Conservation (phyloP, 768 basidiomycete species). For the Guyanaporus albipodus region DNA sequence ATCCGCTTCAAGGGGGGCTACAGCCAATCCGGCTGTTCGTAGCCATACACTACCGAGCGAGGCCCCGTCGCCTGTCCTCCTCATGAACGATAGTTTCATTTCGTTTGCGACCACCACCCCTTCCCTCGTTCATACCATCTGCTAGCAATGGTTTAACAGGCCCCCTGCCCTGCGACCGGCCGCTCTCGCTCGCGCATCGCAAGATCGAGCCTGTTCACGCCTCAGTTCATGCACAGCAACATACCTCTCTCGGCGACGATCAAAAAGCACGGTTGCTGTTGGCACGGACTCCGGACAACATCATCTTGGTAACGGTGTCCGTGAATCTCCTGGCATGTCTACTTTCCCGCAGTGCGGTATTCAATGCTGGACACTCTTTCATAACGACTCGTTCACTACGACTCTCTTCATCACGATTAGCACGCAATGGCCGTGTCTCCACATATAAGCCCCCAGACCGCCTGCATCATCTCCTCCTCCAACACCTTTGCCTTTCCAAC, state of each 20-base stretch:
- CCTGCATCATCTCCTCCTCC: slow-evolving; percentile 5
- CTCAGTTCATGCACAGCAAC: slow-evolving; percentile 33
- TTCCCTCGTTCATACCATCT: slow-evolving; percentile 12
- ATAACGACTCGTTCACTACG: slow-evolving; percentile 19
- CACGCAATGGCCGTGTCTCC: slow-evolving; percentile 21
- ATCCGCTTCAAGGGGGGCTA: slow-evolving; percentile 28
- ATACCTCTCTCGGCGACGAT: slow-evolving; percentile 28
- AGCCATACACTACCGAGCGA: too few species aligned
- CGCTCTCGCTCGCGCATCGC: slow-evolving; percentile 9
- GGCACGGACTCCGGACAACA: slow-evolving; percentile 18
- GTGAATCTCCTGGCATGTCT: slow-evolving; percentile 19
- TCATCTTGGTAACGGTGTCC: slow-evolving; percentile 30
- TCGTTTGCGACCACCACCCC: slow-evolving; percentile 10
- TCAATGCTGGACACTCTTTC: slow-evolving; percentile 26
- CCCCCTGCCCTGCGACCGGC: slow-evolving; percentile 5
- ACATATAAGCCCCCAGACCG: slow-evolving; percentile 23
- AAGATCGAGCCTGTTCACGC: slow-evolving; percentile 30
- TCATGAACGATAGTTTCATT: slow-evolving; percentile 10
- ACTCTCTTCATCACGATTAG: slow-evolving; percentile 23
- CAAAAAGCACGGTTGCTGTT: slow-evolving; percentile 29
- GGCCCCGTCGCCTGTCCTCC: slow-evolving; percentile 13
- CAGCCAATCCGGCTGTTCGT: slow-evolving; percentile 19
- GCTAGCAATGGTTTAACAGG: slow-evolving; percentile 9
- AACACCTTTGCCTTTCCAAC: slow-evolving; percentile 22
- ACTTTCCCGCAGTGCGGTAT: slow-evolving; percentile 21